Evolutionary conservation across 1,284 basidiomycete genomes (phyloP), one percentile per base, ranked within the genome.

Genomic region (Inonotus hispidus): DNA sequence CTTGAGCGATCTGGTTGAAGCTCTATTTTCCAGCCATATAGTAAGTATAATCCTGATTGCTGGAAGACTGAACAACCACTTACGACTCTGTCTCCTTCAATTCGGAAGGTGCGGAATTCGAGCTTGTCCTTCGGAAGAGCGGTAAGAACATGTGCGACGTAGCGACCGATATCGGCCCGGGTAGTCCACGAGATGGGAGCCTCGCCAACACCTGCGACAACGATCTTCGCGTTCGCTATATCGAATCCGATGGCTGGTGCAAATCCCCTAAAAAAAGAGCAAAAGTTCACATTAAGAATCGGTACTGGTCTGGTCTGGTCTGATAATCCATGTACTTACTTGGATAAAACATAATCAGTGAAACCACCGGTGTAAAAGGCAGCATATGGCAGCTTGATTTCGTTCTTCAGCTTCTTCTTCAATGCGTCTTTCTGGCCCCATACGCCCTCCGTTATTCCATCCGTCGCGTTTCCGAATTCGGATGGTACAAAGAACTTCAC

Each of bases 401-500:
- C 70, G 25, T 69, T 16, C 27, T 35, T 66, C 56, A 76, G 57
- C 38, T 73, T 66, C 25, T 68, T 66, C 64, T 59, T 63, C 8
- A 65, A 27, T n/a, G 35, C 27, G 16, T 49, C 53, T 37, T 67
- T 68, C 39, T 32, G 13, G 27, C n/a, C 59, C 23, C 62, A 55
- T 25, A 41, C n/a, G 21, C 57, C 61, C 8, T 46, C 53, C 1
- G 53, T 16, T 2, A 25, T 35, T 2, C 67, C 68, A 25, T 73
- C 69, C 2, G 65, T 65, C 6, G 60, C 58, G 16, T 68, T 68
- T 4, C 75, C 75, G 25, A 70, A 76, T 58, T 77, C 76, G 7
- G 73, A 74, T 2, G 76, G 77, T 7, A 78, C 68, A 56, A 77
- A 77, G 47, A 75, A 52, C 59, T 71, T 69, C 19, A 77, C 75